Percentiles rank a stretch among this genome's conserved stretches.
Conservation (phyloP, 1,284 basidiomycete genomes). For the Leccinum glutinopallens region DNA sequence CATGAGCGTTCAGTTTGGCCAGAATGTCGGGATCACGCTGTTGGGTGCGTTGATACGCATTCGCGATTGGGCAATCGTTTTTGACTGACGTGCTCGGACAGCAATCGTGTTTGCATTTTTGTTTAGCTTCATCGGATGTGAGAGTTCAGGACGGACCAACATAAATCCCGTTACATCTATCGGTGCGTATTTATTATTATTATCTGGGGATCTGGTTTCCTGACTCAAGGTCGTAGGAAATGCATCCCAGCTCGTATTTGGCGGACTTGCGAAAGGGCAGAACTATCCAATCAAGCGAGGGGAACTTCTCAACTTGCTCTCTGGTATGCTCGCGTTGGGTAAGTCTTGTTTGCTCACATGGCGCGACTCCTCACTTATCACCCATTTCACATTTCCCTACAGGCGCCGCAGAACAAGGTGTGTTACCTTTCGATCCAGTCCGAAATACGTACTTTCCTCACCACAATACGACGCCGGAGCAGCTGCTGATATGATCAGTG, state of each 20-base stretch:
- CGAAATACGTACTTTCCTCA: conserved; percentile 2
- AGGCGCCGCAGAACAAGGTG: conserved; percentile 23
- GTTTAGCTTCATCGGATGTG: conserved; percentile 23
- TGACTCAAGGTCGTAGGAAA: conserved; percentile 18
- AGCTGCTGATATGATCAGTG: conserved; percentile 71
- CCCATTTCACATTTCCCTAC: not conserved
- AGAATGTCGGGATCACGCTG: conserved; percentile 61
- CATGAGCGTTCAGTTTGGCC: conserved; percentile 54
- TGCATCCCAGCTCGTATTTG: conserved; percentile 22
- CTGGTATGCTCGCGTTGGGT: conserved; percentile 19
- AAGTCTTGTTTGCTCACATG: not conserved
- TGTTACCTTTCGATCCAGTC: not conserved
- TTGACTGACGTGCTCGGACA: conserved; percentile 5
- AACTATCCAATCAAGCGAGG: conserved; percentile 9
- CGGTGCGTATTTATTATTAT: conserved; percentile 7
- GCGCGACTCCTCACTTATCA: not conserved
- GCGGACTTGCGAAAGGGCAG: conserved; percentile 14
- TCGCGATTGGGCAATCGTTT: not conserved
- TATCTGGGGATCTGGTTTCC: not conserved
- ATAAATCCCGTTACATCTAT: conserved; percentile 22
- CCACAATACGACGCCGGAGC: conserved; percentile 1
- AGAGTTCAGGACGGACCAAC: conserved; percentile 18
- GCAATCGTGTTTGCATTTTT: conserved; percentile 20
- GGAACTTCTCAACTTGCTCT: conserved; percentile 17
- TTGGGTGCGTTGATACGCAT: conserved; percentile 30